phyloP scores from a whole-genome alignment of 2,329 filamentous ascomycete genomes.

The Colletotrichum siamense region DNA sequence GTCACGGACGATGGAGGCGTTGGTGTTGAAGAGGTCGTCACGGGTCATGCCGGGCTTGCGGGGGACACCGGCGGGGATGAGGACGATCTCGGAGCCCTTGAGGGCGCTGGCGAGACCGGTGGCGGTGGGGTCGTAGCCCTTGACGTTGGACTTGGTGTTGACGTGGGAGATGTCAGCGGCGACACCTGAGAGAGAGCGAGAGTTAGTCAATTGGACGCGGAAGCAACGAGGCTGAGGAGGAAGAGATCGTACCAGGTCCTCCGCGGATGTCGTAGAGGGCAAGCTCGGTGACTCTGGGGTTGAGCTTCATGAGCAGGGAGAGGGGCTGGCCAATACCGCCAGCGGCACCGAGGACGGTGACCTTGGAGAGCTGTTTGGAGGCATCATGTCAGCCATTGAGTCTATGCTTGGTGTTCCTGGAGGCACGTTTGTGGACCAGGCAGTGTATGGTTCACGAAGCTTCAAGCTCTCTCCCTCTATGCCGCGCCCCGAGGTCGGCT shows the following conservation, averaged over 20 bases:
- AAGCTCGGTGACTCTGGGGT: slow-evolving; percentile 91
- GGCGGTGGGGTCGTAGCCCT: slow-evolving; percentile 81
- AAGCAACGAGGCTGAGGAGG: background rate
- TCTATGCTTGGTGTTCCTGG: background rate
- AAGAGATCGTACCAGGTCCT: slow-evolving; percentile 75
- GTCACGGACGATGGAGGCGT: slow-evolving; percentile 98
- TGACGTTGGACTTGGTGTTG: slow-evolving; percentile 97
- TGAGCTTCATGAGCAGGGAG: slow-evolving; percentile 98
- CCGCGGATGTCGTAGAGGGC: slow-evolving; percentile 98
- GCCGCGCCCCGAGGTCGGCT: slow-evolving; percentile 10
- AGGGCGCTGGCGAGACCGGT: slow-evolving; percentile 79
- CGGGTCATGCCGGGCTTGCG: slow-evolving; percentile 99
- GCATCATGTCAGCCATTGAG: slow-evolving; percentile 25
- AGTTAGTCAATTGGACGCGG: slow-evolving; percentile 26
- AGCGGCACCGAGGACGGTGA: slow-evolving; percentile 93
- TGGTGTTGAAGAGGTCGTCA: slow-evolving; percentile 99
- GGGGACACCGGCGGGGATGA: slow-evolving; percentile 98
- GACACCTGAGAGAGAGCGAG: slow-evolving; percentile 70
- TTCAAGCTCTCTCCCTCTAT: background rate
- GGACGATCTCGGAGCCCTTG: slow-evolving; percentile 88
- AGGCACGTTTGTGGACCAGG: background rate
- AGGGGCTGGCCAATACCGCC: slow-evolving; percentile 99
- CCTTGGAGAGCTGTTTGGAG: slow-evolving; percentile 82
- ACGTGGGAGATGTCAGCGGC: slow-evolving; percentile 98
- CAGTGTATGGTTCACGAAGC: background rate